Evolutionary conservation across 2,329 filamentous ascomycete species (phyloP).

Genomic region (Hypoxylon rubiginosum): DNA sequence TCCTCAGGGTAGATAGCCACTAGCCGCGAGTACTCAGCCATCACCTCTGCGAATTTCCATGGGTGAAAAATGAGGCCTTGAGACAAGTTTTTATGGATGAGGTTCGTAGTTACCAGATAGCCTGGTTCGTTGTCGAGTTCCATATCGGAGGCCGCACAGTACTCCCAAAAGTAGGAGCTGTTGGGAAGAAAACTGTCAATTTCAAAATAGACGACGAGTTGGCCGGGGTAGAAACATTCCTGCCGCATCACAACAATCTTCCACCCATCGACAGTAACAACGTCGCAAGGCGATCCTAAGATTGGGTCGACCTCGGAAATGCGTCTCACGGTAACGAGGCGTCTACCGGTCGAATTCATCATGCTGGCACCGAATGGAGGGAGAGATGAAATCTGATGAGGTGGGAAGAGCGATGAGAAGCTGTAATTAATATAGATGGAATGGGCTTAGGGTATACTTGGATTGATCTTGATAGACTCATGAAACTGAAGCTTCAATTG

Average conservation of each 20-base stretch:
- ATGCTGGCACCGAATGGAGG: background rate
- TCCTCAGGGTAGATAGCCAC: constrained; percentile 31
- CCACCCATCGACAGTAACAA: constrained; percentile 49
- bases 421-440: background rate
- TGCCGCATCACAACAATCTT: constrained; percentile 38
- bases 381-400: too few species aligned
- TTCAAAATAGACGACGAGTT: constrained; percentile 52
- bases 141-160: constrained; percentile 8
- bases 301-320: constrained; percentile 37
- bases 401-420: too few species aligned
- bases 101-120: constrained; percentile 42
- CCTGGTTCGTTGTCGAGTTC: constrained; percentile 37
- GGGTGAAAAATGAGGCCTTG: constrained; percentile 50
- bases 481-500: too few species aligned
- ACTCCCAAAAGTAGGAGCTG: constrained; percentile 43
- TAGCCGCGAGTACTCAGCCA: constrained; percentile 19
- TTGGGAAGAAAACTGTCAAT: constrained; percentile 52
- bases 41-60: constrained; percentile 42
- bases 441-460: background rate
- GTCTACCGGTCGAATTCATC: background rate
- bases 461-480: too few species aligned
- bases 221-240: constrained; percentile 33
- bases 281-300: constrained; percentile 13
- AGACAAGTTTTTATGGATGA: constrained; percentile 41
- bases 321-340: constrained; percentile 48